phyloP scores from a whole-genome alignment of 1,284 basidiomycete genomes.

The Leccinum fallax region DNA sequence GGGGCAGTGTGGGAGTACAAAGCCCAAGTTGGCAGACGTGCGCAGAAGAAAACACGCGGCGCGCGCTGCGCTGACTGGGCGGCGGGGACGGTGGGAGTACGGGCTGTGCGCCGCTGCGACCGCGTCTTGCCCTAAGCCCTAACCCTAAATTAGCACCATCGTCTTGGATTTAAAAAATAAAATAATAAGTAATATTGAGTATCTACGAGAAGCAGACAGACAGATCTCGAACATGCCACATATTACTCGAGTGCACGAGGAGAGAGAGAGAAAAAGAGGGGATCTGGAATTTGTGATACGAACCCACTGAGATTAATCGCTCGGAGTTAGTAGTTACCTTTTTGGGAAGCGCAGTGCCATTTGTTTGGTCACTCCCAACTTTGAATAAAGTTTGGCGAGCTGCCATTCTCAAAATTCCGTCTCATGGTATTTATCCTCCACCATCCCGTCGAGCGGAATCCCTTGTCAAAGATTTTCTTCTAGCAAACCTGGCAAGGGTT shows the following conservation, averaged over 20 bases:
- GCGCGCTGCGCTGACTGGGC: slow-evolving; percentile 6
- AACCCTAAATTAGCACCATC: slow-evolving; percentile 24
- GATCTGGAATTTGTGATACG: slow-evolving; percentile 17
- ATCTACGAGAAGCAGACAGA: background rate
- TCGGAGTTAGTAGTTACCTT: slow-evolving; percentile 16
- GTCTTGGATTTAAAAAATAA: too few relatives aligned
- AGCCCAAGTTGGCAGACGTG: background rate
- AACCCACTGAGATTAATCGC: slow-evolving; percentile 12
- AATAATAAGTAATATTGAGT: background rate
- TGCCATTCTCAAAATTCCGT: slow-evolving; percentile 12
- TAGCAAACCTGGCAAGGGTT: slow-evolving; percentile 42
- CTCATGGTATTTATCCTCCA: slow-evolving; percentile 41
- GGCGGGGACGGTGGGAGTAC: slow-evolving; percentile 15
- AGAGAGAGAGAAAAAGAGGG: background rate
- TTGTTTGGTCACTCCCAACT: slow-evolving; percentile 35
- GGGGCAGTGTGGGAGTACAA: slow-evolving; percentile 2
- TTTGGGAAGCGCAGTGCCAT: slow-evolving; percentile 10
- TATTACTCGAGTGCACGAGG: background rate
- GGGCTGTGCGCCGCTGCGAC: slow-evolving; percentile 20
- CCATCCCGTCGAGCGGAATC: slow-evolving; percentile 36
- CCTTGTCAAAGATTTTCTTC: slow-evolving; percentile 33
- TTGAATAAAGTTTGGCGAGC: slow-evolving; percentile 29
- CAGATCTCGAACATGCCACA: background rate
- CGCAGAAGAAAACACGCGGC: slow-evolving; percentile 31
- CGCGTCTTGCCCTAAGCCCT: slow-evolving; percentile 29